Conservation (phyloP, 2,329 filamentous ascomycete genomes). For the Metarhizium album region DNA sequence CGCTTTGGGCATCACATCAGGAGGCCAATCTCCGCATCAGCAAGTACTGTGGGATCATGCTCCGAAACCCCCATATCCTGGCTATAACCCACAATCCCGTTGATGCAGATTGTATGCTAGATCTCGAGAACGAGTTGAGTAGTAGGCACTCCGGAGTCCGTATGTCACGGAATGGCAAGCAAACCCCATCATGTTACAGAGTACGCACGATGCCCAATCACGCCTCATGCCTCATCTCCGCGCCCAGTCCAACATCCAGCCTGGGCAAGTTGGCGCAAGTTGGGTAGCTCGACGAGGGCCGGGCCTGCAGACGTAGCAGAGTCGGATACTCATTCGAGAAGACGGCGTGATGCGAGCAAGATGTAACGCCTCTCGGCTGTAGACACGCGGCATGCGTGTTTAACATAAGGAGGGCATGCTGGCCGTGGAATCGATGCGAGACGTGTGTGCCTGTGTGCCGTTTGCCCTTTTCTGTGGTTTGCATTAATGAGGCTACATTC, state of each 20-base stretch:
- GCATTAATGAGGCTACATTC: background rate
- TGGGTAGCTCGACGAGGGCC: background rate
- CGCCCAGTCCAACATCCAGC: background rate
- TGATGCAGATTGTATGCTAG: background rate
- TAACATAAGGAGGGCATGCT: slow-evolving; percentile 4
- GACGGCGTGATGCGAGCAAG: background rate
- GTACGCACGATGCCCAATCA: background rate
- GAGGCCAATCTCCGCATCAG: background rate
- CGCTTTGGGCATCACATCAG: background rate
- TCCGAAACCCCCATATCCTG: background rate
- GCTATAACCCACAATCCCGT: background rate
- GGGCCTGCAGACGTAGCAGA: background rate
- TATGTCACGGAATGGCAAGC: background rate
- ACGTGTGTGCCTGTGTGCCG: background rate
- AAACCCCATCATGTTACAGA: background rate
- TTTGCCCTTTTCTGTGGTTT: background rate
- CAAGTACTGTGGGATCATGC: too few species aligned
- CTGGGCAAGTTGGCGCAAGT: background rate
- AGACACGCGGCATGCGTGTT: background rate
- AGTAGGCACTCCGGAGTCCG: background rate
- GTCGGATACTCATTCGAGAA: background rate
- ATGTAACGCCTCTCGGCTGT: background rate
- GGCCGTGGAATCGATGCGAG: background rate
- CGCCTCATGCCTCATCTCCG: background rate
- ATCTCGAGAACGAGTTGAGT: background rate